Conservation (phyloP, 352 stramenopile genomes). For the Phytophthora pisi region DNA sequence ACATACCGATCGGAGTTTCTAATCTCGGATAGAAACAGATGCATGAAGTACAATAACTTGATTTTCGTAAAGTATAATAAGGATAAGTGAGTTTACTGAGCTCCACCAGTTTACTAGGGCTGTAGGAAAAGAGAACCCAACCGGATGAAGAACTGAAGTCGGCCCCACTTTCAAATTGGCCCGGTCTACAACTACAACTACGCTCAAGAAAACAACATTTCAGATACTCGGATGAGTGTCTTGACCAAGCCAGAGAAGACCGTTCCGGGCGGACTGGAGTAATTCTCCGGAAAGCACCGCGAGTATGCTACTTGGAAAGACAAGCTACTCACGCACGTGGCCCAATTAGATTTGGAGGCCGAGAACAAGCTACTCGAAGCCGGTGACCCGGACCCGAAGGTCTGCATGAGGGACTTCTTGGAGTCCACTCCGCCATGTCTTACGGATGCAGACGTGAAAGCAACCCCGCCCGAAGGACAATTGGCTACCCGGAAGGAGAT, state of each 20-base stretch:
- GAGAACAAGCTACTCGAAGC: not conserved
- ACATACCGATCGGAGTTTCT: too few relatives aligned
- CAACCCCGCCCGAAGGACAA: not conserved
- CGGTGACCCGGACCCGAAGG: not conserved
- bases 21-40: too few relatives aligned
- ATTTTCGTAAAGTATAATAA: too few relatives aligned
- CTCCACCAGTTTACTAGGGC: too few relatives aligned
- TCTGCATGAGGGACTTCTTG: not conserved
- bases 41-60: too few relatives aligned
- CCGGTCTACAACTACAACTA: not conserved
- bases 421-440: not conserved
- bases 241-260: not conserved
- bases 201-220: not conserved
- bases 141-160: too few relatives aligned
- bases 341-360: not conserved
- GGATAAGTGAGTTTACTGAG: too few relatives aligned
- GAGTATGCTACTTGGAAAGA: not conserved
- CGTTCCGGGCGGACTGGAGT: not conserved
- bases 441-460: not conserved
- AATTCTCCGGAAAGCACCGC: not conserved
- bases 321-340: not conserved
- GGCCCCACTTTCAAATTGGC: not conserved
- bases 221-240: not conserved
- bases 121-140: too few relatives aligned
- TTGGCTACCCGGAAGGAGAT: not conserved